Base-by-base conservation (phyloP, 1,284 basidiomycete genomes). In the Cryptococcus deneoformans region DNA sequence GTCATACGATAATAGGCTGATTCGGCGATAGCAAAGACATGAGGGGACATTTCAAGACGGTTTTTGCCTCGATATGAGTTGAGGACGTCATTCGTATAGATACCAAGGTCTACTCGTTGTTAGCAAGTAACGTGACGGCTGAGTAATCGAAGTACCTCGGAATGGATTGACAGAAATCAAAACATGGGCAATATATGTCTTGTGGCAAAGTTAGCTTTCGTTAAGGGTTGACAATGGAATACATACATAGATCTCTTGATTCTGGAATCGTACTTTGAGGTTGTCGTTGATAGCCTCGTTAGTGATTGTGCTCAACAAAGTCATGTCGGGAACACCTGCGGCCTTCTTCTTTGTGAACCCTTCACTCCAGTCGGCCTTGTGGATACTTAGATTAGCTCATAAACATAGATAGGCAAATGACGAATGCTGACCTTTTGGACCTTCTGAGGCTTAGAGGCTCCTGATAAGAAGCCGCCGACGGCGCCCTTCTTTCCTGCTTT, bases 1-100 rank as follows among this genome's bases (percentile, higher is more conserved):
- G 92, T 94, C 96, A 99, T 99, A 77, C 96, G 93, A 82, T 99
- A 99, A 82, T 98, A 99, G 10, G 93, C 88, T 54, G 89, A 85
- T 81, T 99, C 96, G 45, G 96, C 96, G 65, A 99, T 96, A 63
- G 89, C 85, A 79, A 96, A 99, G 46, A 99, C 96, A 80, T 99
- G 96, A 2, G 96, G 96, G 4, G 95, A 88, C 66, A 98, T 90
- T 79, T 99, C 96, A 53, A 99, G 86, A 67, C 96, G 86, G 77
- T 99, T 99, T 86, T 99, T 99, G 71, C 94, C 93, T 63, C 87
- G 88, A 80, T 99, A 98, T 60, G 84, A 87, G 68, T 86, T 83
- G 29, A 99, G 82, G 8, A 87, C 85, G 52, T 92, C 88, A 43
- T 94, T 89, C 42, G 89, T 90, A 79, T 99, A 99, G 75, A 99